phyloP scores from a whole-genome alignment of 129 eudicot species.

The Tagetes erecta region DNA sequence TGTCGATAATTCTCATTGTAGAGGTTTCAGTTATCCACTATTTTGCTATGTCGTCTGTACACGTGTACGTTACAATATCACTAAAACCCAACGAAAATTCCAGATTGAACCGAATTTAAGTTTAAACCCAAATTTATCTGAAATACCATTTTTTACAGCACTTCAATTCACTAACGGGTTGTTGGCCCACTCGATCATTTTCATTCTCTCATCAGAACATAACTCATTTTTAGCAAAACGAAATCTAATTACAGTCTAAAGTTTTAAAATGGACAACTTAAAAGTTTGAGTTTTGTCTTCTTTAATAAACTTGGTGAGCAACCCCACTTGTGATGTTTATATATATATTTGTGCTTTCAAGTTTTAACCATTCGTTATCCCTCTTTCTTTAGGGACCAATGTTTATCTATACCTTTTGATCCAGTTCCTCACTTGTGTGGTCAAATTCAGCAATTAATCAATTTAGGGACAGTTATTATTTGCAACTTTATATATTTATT shows the following conservation, averaged over 20 bases:
- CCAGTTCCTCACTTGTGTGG: constrained; percentile 11
- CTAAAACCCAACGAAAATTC: too few relatives aligned
- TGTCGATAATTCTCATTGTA: neutral
- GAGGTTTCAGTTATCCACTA: neutral
- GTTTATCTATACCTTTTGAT: neutral
- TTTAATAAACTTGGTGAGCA: neutral
- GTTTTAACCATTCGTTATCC: constrained; percentile 1
- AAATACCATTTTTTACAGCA: neutral
- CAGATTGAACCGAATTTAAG: too few relatives aligned
- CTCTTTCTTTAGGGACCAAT: constrained; percentile 14
- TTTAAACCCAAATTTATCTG: too few relatives aligned
- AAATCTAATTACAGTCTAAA: neutral
- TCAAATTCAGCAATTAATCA: constrained; percentile 15
- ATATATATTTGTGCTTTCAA: neutral
- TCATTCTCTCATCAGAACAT: too few relatives aligned
- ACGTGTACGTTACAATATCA: too few relatives aligned
- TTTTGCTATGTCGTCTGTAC: too few relatives aligned
- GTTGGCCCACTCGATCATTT: too few relatives aligned
- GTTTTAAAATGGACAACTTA: neutral
- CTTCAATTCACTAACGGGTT: too few relatives aligned
- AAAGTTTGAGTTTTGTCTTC: neutral
- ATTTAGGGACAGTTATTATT: constrained; percentile 7
- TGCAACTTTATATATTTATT: neutral
- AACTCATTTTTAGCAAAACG: neutral
- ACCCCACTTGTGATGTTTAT: neutral